Percentiles rank a stretch among this genome's conserved stretches.
Conservation (phyloP, 768 basidiomycete species). For the Amanita subjunquillea region DNA sequence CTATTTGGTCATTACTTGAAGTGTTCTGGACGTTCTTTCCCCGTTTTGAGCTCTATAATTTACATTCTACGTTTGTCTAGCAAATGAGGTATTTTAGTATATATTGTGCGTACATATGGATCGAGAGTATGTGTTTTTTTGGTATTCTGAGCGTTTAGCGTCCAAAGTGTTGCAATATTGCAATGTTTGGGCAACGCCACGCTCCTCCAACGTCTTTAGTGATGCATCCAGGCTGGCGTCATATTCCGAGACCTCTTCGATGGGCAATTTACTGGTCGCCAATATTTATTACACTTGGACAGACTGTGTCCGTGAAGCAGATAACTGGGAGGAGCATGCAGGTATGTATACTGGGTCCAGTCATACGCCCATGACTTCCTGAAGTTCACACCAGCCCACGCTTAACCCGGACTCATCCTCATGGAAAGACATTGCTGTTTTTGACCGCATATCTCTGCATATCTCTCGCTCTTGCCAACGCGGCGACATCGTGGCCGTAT, state of each 20-base stretch:
- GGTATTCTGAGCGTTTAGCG: too few species aligned
- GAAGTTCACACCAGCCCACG: conserved; percentile 38
- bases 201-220: neutral
- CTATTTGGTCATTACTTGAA: too few species aligned
- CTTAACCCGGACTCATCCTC: conserved; percentile 61
- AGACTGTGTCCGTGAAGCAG: conserved; percentile 2
- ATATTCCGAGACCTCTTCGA: conserved; percentile 1
- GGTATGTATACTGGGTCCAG: neutral
- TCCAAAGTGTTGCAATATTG: too few species aligned
- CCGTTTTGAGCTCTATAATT: too few species aligned
- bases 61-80: too few species aligned
- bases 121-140: too few species aligned
- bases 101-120: too few species aligned
- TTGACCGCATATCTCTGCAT: conserved; percentile 39
- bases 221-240: neutral
- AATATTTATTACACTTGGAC: neutral
- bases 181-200: too few species aligned
- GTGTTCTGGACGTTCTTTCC: too few species aligned
- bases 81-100: too few species aligned
- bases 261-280: conserved; percentile 5
- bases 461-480: conserved; percentile 26
- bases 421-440: conserved; percentile 54
- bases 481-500: conserved; percentile 58
- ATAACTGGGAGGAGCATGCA: conserved; percentile 8
- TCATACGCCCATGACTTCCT: neutral